Percentiles rank a stretch among this genome's conserved stretches.
Conservation (phyloP, 495 filamentous ascomycete species). For the Cercophora sp. region DNA sequence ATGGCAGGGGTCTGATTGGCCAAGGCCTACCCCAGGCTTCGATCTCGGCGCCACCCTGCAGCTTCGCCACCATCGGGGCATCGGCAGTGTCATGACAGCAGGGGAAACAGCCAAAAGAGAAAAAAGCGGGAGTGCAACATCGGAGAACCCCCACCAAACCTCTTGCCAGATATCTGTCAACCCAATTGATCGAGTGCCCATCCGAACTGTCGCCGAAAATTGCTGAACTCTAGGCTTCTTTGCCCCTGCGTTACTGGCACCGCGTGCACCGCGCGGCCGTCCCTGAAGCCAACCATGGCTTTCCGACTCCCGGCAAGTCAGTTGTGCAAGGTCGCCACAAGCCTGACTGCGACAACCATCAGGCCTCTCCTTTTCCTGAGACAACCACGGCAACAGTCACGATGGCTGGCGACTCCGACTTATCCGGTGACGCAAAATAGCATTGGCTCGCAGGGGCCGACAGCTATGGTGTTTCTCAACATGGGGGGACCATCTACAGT, state of each 20-base stretch:
- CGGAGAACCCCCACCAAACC: neutral
- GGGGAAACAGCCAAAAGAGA: neutral
- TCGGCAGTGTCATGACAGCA: no score
- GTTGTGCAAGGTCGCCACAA: constrained; percentile 39
- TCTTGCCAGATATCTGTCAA: neutral
- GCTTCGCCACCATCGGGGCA: no score
- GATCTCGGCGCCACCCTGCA: no score
- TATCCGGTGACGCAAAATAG: constrained; percentile 69
- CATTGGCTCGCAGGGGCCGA: constrained; percentile 51
- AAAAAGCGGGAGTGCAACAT: neutral
- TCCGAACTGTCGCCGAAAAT: neutral
- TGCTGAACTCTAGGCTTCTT: neutral
- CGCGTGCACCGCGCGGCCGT: no score
- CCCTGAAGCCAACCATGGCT: constrained; percentile 50
- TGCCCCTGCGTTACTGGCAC: neutral
- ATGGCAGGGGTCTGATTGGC: constrained; percentile 5
- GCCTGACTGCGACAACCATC: constrained; percentile 25
- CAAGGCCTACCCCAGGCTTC: neutral
- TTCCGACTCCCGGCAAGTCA: constrained; percentile 40
- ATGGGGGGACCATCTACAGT: constrained; percentile 95
- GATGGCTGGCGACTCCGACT: constrained; percentile 61
- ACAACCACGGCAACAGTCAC: constrained; percentile 30
- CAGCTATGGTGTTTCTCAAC: constrained; percentile 97
- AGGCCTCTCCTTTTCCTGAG: constrained; percentile 16
- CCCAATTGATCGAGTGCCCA: neutral